Base-by-base conservation (phyloP, 345 rosid genomes). In the Dipteronia dyeriana region DNA sequence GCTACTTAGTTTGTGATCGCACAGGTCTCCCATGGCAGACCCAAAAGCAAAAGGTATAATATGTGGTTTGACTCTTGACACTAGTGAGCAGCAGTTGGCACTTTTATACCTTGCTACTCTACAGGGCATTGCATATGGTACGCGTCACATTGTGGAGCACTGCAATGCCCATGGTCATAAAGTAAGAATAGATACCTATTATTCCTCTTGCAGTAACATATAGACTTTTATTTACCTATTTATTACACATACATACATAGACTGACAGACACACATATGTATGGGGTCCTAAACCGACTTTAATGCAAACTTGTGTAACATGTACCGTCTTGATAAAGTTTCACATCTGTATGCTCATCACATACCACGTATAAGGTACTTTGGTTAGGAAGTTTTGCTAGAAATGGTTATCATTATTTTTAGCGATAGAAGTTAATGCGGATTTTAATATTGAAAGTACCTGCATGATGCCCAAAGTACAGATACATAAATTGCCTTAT, bases 1-100 rank as follows among this genome's bases (percentile, higher is more conserved):
- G 38, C 49, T 60, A 60, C 60, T 68, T 23, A 26, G 61, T 31
- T 79, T 70, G 61, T 69, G 63, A 74, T 86, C 77, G 66, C 77
- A 63, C 91, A 95, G 99, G 86, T 96, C 99, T 82, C 98, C 98
- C 19, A 73, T 93, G 76, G 96, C 95, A 59, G 97, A 95, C 81
- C 97, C 98, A 57, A 93, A 83, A 81, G 88, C 93, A 7, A 95
- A 87, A 83, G 98, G 99, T 78, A 86, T 91, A 56, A 76, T 96
- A 23, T 92, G 83, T 71, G 98, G 99, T 61, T 74, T 96, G 85
- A 89, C 97, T n/a, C 92, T 94, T 41, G 93, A 94, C 70, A 83
- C 95, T 56, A 91, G 97, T 57, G 97, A 95, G 78, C 90, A 78
- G 76, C 97, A 90, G 82, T 77, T 95, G 84, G 97, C 99, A 84